Base-by-base conservation (phyloP, 1,139 yeast genomes). In the Diutina rugosa region DNA sequence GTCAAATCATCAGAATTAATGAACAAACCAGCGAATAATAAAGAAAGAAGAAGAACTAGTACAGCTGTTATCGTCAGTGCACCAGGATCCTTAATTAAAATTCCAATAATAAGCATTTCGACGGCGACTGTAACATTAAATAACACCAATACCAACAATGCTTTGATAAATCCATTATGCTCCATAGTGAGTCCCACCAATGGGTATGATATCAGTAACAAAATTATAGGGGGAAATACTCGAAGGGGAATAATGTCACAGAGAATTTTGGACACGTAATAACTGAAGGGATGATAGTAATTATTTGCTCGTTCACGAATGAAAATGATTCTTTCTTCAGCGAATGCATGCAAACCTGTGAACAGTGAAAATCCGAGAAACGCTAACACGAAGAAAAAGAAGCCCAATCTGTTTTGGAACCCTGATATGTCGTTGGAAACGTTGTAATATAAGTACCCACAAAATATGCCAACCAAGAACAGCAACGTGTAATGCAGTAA, bases 271-370 rank as follows among this genome's bases (percentile, higher is more conserved):
- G 96, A 85, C 54, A 84, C 65, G 66, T 88, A 93, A 70, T 91
- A 93, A 59, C 95, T 84, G 59, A 85, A 69, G 7, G 99, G 96
- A 60, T 83, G 84, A 69, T 93, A 93, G 69, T 93, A 93, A 62
- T 93, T 93, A 67, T 93, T 93, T 6, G 98, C 91, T 58, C 99
- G 80, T 69, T 93, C 99, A 58, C 97, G 80, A 60, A 93, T 79
- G 65, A 93, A 93, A 26, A 91, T 88, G 51, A 90, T 82, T 63
- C 98, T 77, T 67, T 93, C 99, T 58, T 82, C 79, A 0, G 96
- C 84, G 68, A 93, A 93, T 2, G 96, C 82, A 64, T 90, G 91
- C 57, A 93, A 74, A 0, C 97, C 96, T 0, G 98, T 93, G 65
- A 93, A 77, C 0, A 98, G 85, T 1, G 96, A 86, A 68, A 93